Base-by-base conservation (phyloP, 768 basidiomycete genomes). In the Trametes maxima region DNA sequence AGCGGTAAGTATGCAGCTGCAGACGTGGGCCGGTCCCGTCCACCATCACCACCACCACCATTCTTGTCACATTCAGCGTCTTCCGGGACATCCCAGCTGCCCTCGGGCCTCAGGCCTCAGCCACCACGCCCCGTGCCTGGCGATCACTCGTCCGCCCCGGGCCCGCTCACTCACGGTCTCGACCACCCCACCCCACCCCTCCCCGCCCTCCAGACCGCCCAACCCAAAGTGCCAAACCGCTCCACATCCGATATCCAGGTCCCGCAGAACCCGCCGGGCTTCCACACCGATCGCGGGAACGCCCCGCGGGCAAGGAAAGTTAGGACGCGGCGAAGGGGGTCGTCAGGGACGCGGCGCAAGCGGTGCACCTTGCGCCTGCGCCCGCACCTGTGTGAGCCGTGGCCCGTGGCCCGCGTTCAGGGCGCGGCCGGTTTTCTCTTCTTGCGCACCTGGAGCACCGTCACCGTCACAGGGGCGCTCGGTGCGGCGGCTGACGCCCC, bases 371-470 rank as follows among this genome's bases (percentile, higher is more conserved):
- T n/a, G n/a, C n/a, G n/a, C n/a, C n/a, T n/a, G n/a, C n/a, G n/a
- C n/a, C n/a, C n/a, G 42, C 12, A 13, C 11, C 42, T 13, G 5
- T 5, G n/a, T 5, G n/a, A 10, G 42, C 5, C 42, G 5, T 5
- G 11, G 42, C n/a, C 17, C 42, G 42, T n/a, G 42, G 10, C 42
- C 7, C 12, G 11, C 42, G 39, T n/a, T 46, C 40, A 50, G 19
- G 40, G 67, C 14, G 64, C 54, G 6, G 65, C 69, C 8, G 53
- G 44, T 65, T 71, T 72, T 55, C 69, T 77, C 72, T 79, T 79
- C 72, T 75, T 85, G 65, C 90, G 80, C 63, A 78, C 88, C 43
- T 83, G 76, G 59, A 92, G 71, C 62, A 88, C 80, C 13, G 79
- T 87, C 64, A 91, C 81, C 60, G 73, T 70, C 70, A 65, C 45